Conservation (phyloP, 306 rosid species). For the Quillaja saponaria region DNA sequence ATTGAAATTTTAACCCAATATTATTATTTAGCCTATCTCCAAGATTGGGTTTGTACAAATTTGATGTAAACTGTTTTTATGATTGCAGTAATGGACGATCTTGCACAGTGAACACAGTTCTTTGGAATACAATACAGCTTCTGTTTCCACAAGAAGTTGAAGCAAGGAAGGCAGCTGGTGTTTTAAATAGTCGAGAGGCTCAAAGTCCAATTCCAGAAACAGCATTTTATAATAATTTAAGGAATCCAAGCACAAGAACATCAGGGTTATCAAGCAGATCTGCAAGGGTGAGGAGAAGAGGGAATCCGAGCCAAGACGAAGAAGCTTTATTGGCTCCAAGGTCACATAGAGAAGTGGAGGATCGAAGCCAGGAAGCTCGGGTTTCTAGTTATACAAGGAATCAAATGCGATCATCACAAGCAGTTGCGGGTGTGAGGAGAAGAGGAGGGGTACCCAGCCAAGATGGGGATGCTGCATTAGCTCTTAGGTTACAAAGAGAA, state of each 20-base stretch:
- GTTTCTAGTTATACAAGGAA: constrained; percentile 18
- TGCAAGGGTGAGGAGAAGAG: constrained; percentile 43
- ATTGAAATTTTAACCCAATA: not conserved
- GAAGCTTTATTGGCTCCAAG: constrained; percentile 41
- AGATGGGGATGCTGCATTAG: constrained; percentile 84
- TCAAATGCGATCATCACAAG: constrained; percentile 1
- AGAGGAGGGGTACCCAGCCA: constrained; percentile 58
- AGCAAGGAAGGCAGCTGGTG: constrained; percentile 61
- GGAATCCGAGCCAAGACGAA: constrained; percentile 24
- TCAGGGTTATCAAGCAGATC: constrained; percentile 34
- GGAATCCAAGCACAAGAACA: constrained; percentile 35
- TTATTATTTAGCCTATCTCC: not conserved
- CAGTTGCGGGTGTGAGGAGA: constrained; percentile 28
- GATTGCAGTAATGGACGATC: constrained; percentile 79
- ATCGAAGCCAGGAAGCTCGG: constrained; percentile 20
- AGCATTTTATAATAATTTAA: constrained; percentile 43
- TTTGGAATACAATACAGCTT: constrained; percentile 96
- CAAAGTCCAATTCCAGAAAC: constrained; percentile 39
- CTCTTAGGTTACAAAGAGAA: constrained; percentile 81
- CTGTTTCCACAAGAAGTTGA: constrained; percentile 87
- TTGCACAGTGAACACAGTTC: constrained; percentile 89
- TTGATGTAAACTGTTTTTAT: not conserved
- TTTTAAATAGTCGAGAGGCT: constrained; percentile 41
- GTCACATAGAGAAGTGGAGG: constrained; percentile 31
- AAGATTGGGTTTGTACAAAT: not conserved